phyloP scores from a whole-genome alignment of 495 filamentous ascomycete genomes.

The Penicillium ucsense region DNA sequence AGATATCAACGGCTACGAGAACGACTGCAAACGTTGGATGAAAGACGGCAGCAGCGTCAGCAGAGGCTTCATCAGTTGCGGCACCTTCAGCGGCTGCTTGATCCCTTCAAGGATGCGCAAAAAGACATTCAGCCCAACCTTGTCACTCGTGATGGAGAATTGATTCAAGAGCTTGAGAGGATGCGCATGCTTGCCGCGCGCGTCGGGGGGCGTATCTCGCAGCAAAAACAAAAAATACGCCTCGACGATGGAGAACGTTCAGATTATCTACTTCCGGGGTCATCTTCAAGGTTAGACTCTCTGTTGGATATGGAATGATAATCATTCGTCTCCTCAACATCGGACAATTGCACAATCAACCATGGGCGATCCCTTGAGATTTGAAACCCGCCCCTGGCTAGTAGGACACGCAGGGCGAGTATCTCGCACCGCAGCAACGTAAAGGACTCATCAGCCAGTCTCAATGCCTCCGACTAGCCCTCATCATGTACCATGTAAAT shows the following conservation, averaged over 20 bases:
- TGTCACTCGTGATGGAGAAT: slow-evolving; percentile 60
- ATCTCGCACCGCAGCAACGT: slow-evolving; percentile 2
- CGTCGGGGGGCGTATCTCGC: slow-evolving; percentile 51
- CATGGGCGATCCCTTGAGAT: slow-evolving; percentile 1
- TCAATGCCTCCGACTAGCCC: neutral
- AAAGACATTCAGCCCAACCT: slow-evolving; percentile 67
- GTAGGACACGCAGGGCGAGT: slow-evolving; percentile 1
- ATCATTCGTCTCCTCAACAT: slow-evolving; percentile 2
- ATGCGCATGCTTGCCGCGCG: slow-evolving; percentile 68
- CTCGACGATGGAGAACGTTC: slow-evolving; percentile 6
- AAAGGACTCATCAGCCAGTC: neutral
- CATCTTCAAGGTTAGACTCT: slow-evolving; percentile 26
- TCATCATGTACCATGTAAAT: no score
- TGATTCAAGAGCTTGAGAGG: slow-evolving; percentile 62
- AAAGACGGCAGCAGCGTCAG: slow-evolving; percentile 40
- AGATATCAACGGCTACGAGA: slow-evolving; percentile 48
- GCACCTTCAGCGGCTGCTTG: slow-evolving; percentile 46
- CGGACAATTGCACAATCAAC: slow-evolving; percentile 11
- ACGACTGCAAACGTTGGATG: slow-evolving; percentile 41
- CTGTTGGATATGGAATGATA: slow-evolving; percentile 24
- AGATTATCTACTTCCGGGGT: slow-evolving; percentile 19
- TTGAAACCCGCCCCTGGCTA: slow-evolving; percentile 4
- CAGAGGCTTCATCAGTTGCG: slow-evolving; percentile 48
- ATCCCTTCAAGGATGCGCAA: slow-evolving; percentile 46
- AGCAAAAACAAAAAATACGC: slow-evolving; percentile 16